These are phyloP conservation scores for Penicillium steckii DNA, from an alignment of 495 filamentous ascomycete species.

Conservation along the genomic window DNA sequence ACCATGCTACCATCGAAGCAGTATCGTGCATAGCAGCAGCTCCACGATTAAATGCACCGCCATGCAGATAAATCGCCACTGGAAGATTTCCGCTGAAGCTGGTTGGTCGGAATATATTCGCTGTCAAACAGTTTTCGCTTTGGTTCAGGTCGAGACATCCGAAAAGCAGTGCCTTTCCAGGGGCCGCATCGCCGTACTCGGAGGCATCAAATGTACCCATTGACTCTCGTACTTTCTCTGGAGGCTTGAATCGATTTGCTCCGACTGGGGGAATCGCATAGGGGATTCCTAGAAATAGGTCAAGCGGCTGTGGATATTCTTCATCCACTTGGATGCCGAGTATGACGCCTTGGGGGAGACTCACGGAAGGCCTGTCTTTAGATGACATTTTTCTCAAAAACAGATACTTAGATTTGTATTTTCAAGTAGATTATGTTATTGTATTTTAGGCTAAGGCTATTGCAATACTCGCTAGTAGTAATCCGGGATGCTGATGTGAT, in stretches of 20 bases:
- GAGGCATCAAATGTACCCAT: slow-evolving; percentile 32
- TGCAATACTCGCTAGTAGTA: too few species aligned
- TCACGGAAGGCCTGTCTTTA: not conserved
- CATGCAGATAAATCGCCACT: slow-evolving; percentile 50
- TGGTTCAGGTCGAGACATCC: slow-evolving; percentile 23
- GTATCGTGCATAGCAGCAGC: slow-evolving; percentile 29
- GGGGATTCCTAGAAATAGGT: not conserved
- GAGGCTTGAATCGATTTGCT: not conserved
- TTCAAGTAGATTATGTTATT: too few species aligned
- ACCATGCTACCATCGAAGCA: slow-evolving; percentile 52
- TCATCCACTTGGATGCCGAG: not conserved
- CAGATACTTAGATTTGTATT: too few species aligned
- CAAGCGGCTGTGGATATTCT: not conserved
- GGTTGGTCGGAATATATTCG: slow-evolving; percentile 49
- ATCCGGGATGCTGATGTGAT: too few species aligned
- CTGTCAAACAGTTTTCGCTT: slow-evolving; percentile 50
- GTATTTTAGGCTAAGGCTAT: too few species aligned
- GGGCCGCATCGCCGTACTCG: slow-evolving; percentile 21
- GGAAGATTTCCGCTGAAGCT: slow-evolving; percentile 39
- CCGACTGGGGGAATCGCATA: not conserved
- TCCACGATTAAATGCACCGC: slow-evolving; percentile 29
- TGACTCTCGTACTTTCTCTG: not conserved
- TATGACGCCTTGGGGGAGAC: not conserved
- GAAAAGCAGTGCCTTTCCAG: slow-evolving; percentile 13
- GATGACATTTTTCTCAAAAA: too few species aligned